Evolutionary conservation across 1,284 basidiomycete species (phyloP).

Genomic region (Cryptococcus sp.): DNA sequence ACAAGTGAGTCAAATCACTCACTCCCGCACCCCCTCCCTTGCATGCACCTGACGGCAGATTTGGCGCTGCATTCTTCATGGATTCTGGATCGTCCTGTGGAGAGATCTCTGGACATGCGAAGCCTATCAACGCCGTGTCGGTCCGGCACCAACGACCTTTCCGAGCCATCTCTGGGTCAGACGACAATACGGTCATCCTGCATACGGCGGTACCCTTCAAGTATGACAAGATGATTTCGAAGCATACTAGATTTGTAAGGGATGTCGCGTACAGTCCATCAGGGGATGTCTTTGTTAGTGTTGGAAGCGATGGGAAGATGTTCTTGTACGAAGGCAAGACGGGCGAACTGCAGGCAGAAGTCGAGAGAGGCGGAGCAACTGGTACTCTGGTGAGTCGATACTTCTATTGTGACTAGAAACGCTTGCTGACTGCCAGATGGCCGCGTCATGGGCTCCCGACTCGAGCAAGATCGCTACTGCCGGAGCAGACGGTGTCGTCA

Average conservation of each 20-base stretch:
- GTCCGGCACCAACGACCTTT: slow-evolving; percentile 86
- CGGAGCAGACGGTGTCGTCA: slow-evolving; percentile 81
- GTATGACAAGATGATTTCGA: slow-evolving; percentile 81
- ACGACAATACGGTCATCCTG: slow-evolving; percentile 76
- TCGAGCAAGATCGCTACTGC: slow-evolving; percentile 70
- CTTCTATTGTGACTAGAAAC: neutral
- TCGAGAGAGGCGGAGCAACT: slow-evolving; percentile 51
- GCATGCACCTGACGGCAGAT: slow-evolving; percentile 50
- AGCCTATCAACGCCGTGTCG: slow-evolving; percentile 87
- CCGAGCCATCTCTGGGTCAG: slow-evolving; percentile 79
- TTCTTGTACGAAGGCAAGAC: slow-evolving; percentile 90
- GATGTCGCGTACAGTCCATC: slow-evolving; percentile 78
- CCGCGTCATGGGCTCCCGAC: slow-evolving; percentile 69
- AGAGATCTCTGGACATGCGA: slow-evolving; percentile 89
- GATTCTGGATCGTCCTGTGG: slow-evolving; percentile 84
- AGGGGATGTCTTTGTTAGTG: slow-evolving; percentile 79
- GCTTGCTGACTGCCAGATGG: slow-evolving; percentile 56
- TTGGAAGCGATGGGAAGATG: slow-evolving; percentile 81
- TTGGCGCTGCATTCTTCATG: slow-evolving; percentile 81
- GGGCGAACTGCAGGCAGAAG: slow-evolving; percentile 68
- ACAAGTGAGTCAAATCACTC: slow-evolving; percentile 56
- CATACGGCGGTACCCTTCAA: slow-evolving; percentile 77
- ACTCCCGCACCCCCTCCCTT: neutral
- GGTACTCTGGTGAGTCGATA: slow-evolving; percentile 60
- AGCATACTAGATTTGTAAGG: slow-evolving; percentile 91